Base-by-base conservation (phyloP, 371 early-diverging fungal genomes). In the Ordospora pajunii region DNA sequence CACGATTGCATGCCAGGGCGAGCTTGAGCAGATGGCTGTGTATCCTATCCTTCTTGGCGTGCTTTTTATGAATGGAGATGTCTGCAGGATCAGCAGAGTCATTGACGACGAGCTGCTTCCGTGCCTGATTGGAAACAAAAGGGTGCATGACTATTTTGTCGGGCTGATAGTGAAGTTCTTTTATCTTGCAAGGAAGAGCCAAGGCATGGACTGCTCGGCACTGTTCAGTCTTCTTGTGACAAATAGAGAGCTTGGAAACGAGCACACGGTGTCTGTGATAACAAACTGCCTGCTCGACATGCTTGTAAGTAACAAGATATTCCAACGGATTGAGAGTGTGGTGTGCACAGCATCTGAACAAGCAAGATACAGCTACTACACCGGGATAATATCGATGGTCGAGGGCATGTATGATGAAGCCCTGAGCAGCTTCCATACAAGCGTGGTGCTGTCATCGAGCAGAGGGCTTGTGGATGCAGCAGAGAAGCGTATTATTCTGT, bases 191-290 rank as follows among this genome's bases (percentile, higher is more conserved):
- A 70, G 70, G 46, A 70, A 70, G 44, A 45, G 53, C 5, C 46
- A 45, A 45, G 42, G 46, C 23, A 40, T 54, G 32, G 45, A 45
- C 42, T 53, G 53, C 25, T 53, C 53, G 10, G 23, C 58, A 12
- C 51, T 65, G 22, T 73, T 63, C 66, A 67, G 53, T 44, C 54
- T 72, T 27, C 22, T 67, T 49, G 54, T 48, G 22, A 37, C 63
- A 45, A 72, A 78, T 12, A 71, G 45, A 40, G 77, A 77, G 52
- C 72, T 62, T 49, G 67, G 73, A 2, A 77, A 77, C 45, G 52
- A 65, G 32, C 53, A 72, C 17, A 65, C 72, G 0, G 58, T 68
- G 22, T 52, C 68, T 4, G 77, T 77, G 22, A 49, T 71, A 19
- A 70, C 70, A 11, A 77, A 72, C 40, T 70, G 69, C 44, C 32